Conservation (phyloP, 2,329 filamentous ascomycete genomes). For the Fusarium pseudoanthophilum region DNA sequence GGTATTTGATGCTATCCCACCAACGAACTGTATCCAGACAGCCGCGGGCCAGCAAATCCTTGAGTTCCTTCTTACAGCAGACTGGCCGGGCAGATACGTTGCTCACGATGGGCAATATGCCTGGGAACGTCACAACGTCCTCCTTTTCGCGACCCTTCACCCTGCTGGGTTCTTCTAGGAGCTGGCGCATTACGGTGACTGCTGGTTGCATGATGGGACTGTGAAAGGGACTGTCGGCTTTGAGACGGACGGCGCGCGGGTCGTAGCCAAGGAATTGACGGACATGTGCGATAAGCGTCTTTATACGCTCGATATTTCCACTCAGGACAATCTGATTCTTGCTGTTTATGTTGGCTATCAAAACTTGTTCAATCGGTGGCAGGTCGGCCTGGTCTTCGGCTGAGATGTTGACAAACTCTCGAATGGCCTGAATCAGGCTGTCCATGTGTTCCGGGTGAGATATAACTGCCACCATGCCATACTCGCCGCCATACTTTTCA, state of each 20-base stretch:
- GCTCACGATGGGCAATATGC: slow-evolving; percentile 79
- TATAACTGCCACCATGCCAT: slow-evolving; percentile 94
- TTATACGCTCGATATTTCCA: slow-evolving; percentile 85
- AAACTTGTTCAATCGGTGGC: slow-evolving; percentile 84
- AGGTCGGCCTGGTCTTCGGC: slow-evolving; percentile 74
- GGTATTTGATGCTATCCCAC: slow-evolving; percentile 92
- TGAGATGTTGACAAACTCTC: slow-evolving; percentile 80
- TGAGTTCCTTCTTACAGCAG: slow-evolving; percentile 75
- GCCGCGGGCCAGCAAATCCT: slow-evolving; percentile 80
- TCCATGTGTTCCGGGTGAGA: slow-evolving; percentile 83
- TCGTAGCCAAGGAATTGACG: slow-evolving; percentile 92
- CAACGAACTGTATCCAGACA: slow-evolving; percentile 93
- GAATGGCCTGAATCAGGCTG: slow-evolving; percentile 76
- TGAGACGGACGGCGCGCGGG: slow-evolving; percentile 85
- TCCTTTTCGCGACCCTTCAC: slow-evolving; percentile 63
- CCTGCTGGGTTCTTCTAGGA: slow-evolving; percentile 70
- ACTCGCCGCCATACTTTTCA: slow-evolving; percentile 77
- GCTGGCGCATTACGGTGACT: slow-evolving; percentile 74
- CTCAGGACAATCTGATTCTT: slow-evolving; percentile 97
- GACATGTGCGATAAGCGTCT: slow-evolving; percentile 83
- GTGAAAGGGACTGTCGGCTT: slow-evolving; percentile 91
- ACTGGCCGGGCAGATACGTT: slow-evolving; percentile 89
- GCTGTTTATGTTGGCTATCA: slow-evolving; percentile 93
- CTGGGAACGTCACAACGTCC: slow-evolving; percentile 80
- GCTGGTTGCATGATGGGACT: slow-evolving; percentile 92